Evolutionary conservation across 495 filamentous ascomycete genomes (phyloP), one percentile per base, ranked within the genome.

Genomic region (Penicillium simplicissimum): DNA sequence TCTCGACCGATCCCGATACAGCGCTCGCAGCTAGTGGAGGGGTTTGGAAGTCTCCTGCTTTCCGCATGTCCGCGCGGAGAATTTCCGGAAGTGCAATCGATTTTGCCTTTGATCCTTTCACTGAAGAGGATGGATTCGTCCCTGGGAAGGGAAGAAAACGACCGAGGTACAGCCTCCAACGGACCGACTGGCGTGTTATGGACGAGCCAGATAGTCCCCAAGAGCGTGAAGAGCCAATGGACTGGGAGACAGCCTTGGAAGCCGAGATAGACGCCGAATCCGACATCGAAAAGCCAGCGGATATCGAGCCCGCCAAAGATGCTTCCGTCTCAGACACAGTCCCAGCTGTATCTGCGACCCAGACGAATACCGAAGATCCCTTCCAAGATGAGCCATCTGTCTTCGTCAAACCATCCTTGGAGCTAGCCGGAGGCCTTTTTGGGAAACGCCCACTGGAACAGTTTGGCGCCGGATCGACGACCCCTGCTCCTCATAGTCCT

Each of bases 41-140:
- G 0, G 65, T 68, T 4, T 95, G 85, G 80, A 76, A 82, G 21
- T 95, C 93, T 6, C 92, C 92, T 6, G 90, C 89, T 8, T 95
- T 96, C 62, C 65, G 90, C 19, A 90, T 87, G 64, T 79, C 87
- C 25, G 76, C 81, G 17, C 81, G 88, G 47, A 71, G 85, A 6
- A 90, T 86, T 1, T 85, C 84, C 58, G 85, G 84, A 0, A 80
- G 82, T 1, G 71, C 87, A 0, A 79, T 86, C 21, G 82, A 87
- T 60, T 80, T 82, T 10, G 76, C 74, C 13, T 84, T 85, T 59
- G 85, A 90, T 64, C 86, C 89, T 15, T 93, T 96, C 56, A 80
- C 78, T 8, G 87, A 92, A 35, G 87, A 88, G 60, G 90, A 88
- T 68, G 87, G 86, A 0, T 79, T 72, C 59, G 76, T 86, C 23